Conservation (phyloP, 805 yeast species). For the Yarrowia bubula region DNA sequence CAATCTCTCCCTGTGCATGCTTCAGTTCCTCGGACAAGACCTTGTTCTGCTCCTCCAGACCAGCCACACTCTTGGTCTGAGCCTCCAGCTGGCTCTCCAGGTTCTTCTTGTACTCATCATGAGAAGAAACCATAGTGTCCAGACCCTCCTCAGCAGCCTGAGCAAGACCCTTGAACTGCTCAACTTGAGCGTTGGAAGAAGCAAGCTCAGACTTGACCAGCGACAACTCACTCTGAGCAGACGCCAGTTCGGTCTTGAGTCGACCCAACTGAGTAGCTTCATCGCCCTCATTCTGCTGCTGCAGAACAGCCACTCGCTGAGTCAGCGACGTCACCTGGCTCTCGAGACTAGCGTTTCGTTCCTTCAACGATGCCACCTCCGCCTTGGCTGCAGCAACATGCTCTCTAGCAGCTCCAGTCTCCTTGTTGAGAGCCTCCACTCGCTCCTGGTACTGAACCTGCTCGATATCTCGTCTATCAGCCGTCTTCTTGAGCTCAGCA, state of each 20-base stretch:
- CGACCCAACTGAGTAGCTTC: conserved; percentile 35
- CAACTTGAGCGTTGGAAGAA: conserved; percentile 54
- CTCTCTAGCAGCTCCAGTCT: conserved; percentile 45
- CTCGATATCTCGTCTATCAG: conserved; percentile 58
- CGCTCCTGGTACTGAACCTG: conserved; percentile 58
- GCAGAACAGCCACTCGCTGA: conserved; percentile 33
- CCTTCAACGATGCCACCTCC: conserved; percentile 43
- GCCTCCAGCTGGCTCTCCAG: conserved; percentile 31
- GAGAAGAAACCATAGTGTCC: conserved; percentile 51
- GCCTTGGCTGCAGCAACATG: conserved; percentile 45
- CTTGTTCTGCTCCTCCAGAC: conserved; percentile 31
- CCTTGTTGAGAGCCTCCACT: conserved; percentile 53
- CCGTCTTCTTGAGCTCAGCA: conserved; percentile 51
- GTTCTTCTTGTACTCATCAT: conserved; percentile 46
- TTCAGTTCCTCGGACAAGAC: conserved; percentile 29
- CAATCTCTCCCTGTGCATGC: conserved; percentile 32
- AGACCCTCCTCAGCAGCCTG: conserved; percentile 66
- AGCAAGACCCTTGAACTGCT: conserved; percentile 63
- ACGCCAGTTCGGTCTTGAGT: conserved; percentile 36
- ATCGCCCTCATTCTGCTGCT: conserved; percentile 38
- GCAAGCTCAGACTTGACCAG: conserved; percentile 54
- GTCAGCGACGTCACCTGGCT: conserved; percentile 37
- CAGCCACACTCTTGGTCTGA: conserved; percentile 28
- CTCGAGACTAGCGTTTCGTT: conserved; percentile 41
- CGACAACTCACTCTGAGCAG: conserved; percentile 44